Evolutionary conservation across 2,329 filamentous ascomycete genomes (phyloP), one percentile per base, ranked within the genome.

Genomic region (Fusarium subtropicale): DNA sequence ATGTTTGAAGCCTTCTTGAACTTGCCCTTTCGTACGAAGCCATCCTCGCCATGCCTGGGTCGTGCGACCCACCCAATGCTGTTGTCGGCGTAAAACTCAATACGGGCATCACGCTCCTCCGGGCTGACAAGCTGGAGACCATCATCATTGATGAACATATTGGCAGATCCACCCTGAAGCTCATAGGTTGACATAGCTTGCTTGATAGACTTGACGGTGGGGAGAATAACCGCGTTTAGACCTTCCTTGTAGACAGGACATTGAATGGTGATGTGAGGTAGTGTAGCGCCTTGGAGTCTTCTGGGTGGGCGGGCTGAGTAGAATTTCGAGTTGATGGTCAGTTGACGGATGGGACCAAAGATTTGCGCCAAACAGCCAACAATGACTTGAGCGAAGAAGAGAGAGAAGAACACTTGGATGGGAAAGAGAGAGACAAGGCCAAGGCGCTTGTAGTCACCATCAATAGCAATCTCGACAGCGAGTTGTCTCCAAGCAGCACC

Each of bases 221-320:
- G 92, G 22, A 85, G 86, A 74, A 94, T 94, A 78, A 97, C 93
- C 65, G 84, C 88, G 36, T 82, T 81, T 4, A 97, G 84, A 69
- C 92, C 92, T 78, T 97, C 93, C 78, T 95, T 96, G 82, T 96
- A 97, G 0, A 97, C 92, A 7, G 93, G 93, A 77, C 92, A 94
- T 76, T 97, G 93, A 42, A 97, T 91, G 5, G 92, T 95, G 68
- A 93, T 85, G 75, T 93, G 92, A 3, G 91, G 91, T 18, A 94
- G 84, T 28, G 83, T 76, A 9, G 80, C 74, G 2, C 79, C 81
- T 59, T 86, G 86, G 30, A 94, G 79, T 48, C 91, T 84, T 22
- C 86, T 86, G 2, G 90, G 89, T 11, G 90, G 85, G n/a, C 85
- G 83, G 2, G 91, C 92, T 0, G 92, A 95, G 81, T 91, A 96